phyloP scores from a whole-genome alignment of 2,329 filamentous ascomycete genomes.

The Fusarium devonianum region DNA sequence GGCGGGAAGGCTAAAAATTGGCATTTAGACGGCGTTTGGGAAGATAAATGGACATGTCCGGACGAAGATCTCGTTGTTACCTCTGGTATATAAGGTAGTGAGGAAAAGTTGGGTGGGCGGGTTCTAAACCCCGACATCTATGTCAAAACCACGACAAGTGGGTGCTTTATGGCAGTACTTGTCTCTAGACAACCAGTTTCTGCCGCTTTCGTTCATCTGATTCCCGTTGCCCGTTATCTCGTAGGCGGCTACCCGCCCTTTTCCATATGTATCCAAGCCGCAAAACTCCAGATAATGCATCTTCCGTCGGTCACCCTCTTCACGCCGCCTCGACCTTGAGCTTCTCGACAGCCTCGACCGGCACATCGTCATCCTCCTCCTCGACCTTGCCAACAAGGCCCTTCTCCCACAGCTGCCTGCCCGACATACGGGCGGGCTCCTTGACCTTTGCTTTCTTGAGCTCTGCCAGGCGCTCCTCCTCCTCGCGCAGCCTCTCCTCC shows the following conservation, averaged over 20 bases:
- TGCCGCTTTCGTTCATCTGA: conserved; percentile 7
- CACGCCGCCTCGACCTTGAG: conserved; percentile 69
- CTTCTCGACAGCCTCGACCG: conserved; percentile 70
- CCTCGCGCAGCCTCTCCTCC: conserved; percentile 70
- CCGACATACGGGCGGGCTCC: conserved; percentile 75
- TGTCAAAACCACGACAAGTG: conserved; percentile 23
- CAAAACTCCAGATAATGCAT: conserved; percentile 41
- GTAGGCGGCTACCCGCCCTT: conserved; percentile 17
- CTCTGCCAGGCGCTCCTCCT: conserved; percentile 83
- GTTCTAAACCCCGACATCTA: conserved; percentile 28
- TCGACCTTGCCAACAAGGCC: conserved; percentile 73
- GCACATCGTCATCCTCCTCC: conserved; percentile 70
- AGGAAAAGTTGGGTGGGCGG: conserved; percentile 29
- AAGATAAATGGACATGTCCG: conserved; percentile 35
- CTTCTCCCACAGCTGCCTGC: conserved; percentile 79
- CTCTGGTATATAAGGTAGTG: conserved; percentile 34
- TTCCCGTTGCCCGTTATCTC: conserved; percentile 17
- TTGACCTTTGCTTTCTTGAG: conserved; percentile 80
- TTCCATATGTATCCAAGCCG: conserved; percentile 31
- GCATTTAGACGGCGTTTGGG: conserved; percentile 41
- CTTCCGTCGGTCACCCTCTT: neutral
- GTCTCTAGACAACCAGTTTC: neutral
- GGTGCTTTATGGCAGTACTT: conserved; percentile 9
- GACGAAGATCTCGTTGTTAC: conserved; percentile 26
- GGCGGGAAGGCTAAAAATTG: conserved; percentile 24